phyloP scores from a whole-genome alignment of 164 flowering plant genomes.

The Vitis rotundifolia region DNA sequence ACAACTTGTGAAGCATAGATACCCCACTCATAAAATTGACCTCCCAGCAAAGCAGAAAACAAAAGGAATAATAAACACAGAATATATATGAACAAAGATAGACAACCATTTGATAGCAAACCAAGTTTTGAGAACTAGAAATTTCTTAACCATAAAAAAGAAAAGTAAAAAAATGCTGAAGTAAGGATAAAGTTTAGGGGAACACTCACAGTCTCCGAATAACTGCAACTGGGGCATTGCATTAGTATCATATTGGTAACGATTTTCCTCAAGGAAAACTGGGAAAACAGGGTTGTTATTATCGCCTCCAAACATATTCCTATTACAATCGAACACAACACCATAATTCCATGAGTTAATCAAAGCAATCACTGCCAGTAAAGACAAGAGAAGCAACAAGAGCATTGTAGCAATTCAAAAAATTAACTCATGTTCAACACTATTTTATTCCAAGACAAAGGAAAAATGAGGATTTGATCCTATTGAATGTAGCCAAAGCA shows the following conservation, averaged over 20 bases:
- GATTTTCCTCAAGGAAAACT: constrained; percentile 44
- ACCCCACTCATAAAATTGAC: no score
- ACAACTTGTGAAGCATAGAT: no score
- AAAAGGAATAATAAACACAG: not conserved
- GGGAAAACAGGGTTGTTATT: constrained; percentile 38
- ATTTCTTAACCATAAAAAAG: not conserved
- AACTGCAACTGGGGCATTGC: constrained; percentile 68
- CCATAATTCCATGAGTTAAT: not conserved
- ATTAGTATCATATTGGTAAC: constrained; percentile 47
- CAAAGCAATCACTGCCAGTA: no score
- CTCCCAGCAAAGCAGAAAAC: not conserved
- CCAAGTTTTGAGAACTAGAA: not conserved
- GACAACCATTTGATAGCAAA: not conserved
- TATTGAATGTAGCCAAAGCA: not conserved
- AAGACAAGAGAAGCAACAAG: not conserved
- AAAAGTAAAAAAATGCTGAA: not conserved
- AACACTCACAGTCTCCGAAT: constrained; percentile 68
- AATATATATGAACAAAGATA: not conserved
- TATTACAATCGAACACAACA: constrained; percentile 12
- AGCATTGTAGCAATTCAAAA: not conserved
- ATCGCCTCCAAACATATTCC: constrained; percentile 76
- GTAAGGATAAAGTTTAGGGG: not conserved
- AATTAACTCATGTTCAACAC: no score
- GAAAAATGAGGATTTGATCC: not conserved
- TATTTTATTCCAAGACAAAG: not conserved